Base-by-base conservation (phyloP, 148 eudicot species). In the Nyssa sinensis region DNA sequence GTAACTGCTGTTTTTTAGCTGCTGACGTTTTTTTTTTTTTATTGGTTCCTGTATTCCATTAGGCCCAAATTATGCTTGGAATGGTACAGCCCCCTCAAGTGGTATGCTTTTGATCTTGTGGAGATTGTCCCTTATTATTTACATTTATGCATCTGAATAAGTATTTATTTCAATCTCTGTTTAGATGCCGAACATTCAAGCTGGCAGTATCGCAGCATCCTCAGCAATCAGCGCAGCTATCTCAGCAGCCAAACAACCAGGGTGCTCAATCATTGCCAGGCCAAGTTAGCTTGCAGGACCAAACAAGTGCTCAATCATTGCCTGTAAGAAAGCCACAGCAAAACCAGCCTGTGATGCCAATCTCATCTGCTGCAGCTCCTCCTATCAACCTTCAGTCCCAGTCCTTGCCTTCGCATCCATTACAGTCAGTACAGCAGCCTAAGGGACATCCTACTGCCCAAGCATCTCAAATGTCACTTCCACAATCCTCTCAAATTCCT, bases 21-120 rank as follows among this genome's bases (percentile, higher is more conserved):
- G 59, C 77, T 69, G n/a, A 80, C 8, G 9, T 25, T 49, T 25
- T n/a, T n/a, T 59, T 44, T 37, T 28, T 27, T 1, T 10, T 70
- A 21, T n/a, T n/a, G n/a, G n/a, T n/a, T n/a, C n/a, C n/a, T 66
- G 47, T 78, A 37, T 70, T 66, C 59, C 31, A 75, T 55, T 74
- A 94, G 98, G 98, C 98, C 53, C 98, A 94, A 80, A 94, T 94
- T 28, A 92, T 94, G 98, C 97, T 94, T 62, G 97, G 98, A 77
- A 94, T 94, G 98, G 92, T 94, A 68, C 84, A 90, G 80, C 84
- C 97, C 23, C 84, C 98, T 23, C 86, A 85, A 79, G 71, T 79
- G 88, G 97, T 92, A 88, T 67, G 83, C 71, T 62, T 49, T 64
- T 32, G 8, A 27, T 68, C 12, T 64, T 24, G 28, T 32, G 7